Conservation (phyloP, 352 stramenopile species). For the Phytopythium vexans region DNA sequence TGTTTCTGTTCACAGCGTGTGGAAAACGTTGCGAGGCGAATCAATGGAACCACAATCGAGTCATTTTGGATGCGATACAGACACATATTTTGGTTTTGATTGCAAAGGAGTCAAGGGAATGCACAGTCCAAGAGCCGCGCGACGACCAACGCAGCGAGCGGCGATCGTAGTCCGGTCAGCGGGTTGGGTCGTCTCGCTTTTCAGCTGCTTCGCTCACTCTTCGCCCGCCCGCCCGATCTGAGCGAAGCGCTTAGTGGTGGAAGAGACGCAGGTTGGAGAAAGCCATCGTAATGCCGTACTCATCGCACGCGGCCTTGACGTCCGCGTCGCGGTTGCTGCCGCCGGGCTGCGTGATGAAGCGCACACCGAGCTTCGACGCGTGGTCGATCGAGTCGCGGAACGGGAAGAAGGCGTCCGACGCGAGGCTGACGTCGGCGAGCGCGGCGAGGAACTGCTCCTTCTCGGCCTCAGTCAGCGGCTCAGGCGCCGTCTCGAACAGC, state of each 20-base stretch:
- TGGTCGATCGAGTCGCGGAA: slow-evolving; percentile 99
- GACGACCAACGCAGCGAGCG: no score
- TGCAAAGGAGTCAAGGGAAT: no score
- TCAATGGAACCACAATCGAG: no score
- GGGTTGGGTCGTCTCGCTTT: no score
- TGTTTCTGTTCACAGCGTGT: no score
- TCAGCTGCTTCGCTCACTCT: no score
- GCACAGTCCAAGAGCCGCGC: no score
- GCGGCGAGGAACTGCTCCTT: slow-evolving; percentile 94
- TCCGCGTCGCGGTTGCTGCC: slow-evolving; percentile 86
- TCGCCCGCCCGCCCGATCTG: no score
- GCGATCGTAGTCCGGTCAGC: no score
- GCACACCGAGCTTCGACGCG: slow-evolving; percentile 93
- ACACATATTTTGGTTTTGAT: no score
- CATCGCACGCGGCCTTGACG: slow-evolving; percentile 93
- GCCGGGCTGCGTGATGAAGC: slow-evolving; percentile 96
- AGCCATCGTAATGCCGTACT: slow-evolving; percentile 99
- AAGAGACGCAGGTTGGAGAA: slow-evolving; percentile 98
- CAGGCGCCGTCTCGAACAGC: slow-evolving; percentile 93
- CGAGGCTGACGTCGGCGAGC: slow-evolving; percentile 92
- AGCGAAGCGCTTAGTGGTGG: slow-evolving; percentile 92
- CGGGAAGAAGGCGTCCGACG: slow-evolving; percentile 99
- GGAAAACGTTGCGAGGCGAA: no score
- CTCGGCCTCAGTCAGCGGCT: slow-evolving; percentile 92
- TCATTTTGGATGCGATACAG: no score